Conservation (phyloP, 164 flowering plant genomes). For the Piper betle region DNA sequence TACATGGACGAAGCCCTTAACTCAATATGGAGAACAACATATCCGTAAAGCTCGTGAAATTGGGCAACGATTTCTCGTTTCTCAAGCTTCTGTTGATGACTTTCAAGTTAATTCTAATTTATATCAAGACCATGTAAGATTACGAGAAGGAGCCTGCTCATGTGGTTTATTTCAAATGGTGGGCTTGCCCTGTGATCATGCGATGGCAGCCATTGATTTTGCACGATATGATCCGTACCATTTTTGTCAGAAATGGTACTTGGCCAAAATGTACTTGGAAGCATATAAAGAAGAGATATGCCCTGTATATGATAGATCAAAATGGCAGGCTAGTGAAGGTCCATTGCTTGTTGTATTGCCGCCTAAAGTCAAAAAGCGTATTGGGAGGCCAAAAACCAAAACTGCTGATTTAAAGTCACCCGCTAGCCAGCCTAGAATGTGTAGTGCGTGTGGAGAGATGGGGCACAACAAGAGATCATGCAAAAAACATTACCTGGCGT, state of each 20-base stretch:
- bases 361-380: slow-evolving; percentile 24
- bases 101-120: slow-evolving; percentile 34
- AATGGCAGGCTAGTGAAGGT: slow-evolving; percentile 7
- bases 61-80: slow-evolving; percentile 10
- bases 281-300: slow-evolving; percentile 36
- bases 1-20: slow-evolving; percentile 33
- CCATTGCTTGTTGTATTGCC: slow-evolving; percentile 24
- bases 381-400: slow-evolving; percentile 21
- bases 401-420: slow-evolving; percentile 4
- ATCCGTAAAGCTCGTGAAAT: slow-evolving; percentile 19
- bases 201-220: slow-evolving; percentile 37
- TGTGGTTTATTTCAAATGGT: slow-evolving; percentile 36
- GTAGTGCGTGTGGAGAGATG: slow-evolving; percentile 38
- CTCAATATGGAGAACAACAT: slow-evolving; percentile 36
- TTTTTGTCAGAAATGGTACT: slow-evolving; percentile 34
- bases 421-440: slow-evolving; percentile 22
- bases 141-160: slow-evolving; percentile 26
- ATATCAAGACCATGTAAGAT: slow-evolving; percentile 31
- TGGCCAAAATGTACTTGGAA: slow-evolving; percentile 18
- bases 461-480: slow-evolving; percentile 58
- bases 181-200: slow-evolving; percentile 57
- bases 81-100: neutral
- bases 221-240: slow-evolving; percentile 25
- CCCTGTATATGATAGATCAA: slow-evolving; percentile 16
- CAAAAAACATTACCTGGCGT: slow-evolving; percentile 10